Percentiles rank a stretch among this genome's conserved stretches.
Evolutionary conservation across 2,329 filamentous ascomycete genomes (phyloP).

Genomic region (Purpureocillium takamizusanense): DNA sequence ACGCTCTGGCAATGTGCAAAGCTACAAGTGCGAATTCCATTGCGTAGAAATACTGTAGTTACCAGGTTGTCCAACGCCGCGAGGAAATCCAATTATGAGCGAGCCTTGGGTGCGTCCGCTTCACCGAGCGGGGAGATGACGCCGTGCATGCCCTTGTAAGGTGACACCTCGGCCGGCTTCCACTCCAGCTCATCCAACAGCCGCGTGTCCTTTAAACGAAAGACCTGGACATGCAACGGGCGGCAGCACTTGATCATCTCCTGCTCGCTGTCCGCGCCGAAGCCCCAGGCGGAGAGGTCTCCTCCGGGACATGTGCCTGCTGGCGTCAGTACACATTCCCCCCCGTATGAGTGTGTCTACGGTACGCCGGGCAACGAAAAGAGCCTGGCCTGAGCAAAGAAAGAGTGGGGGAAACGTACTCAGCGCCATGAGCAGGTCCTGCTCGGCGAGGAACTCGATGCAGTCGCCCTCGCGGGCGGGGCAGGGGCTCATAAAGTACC

Average conservation of each 20-base stretch:
- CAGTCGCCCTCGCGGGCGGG: constrained; percentile 47
- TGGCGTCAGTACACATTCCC: background rate
- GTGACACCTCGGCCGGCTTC: constrained; percentile 49
- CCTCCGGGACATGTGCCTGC: constrained; percentile 67
- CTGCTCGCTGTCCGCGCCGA: constrained; percentile 57
- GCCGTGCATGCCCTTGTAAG: constrained; percentile 59
- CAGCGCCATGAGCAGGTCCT: constrained; percentile 57
- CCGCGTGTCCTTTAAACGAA: constrained; percentile 44
- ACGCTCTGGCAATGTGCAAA: no score
- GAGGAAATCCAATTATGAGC: background rate
- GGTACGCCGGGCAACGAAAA: background rate
- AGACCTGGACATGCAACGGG: constrained; percentile 67
- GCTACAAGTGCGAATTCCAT: no score
- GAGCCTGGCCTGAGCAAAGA: background rate
- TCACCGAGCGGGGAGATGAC: constrained; percentile 18
- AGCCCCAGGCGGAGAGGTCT: constrained; percentile 75
- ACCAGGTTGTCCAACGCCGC: background rate
- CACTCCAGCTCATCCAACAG: constrained; percentile 47
- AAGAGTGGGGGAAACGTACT: constrained; percentile 25
- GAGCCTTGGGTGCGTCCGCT: background rate
- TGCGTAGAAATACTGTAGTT: no score
- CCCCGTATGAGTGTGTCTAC: no score
- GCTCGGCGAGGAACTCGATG: constrained; percentile 74
- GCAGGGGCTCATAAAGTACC: constrained; percentile 66
- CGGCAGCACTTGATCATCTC: constrained; percentile 64